phyloP scores from a whole-genome alignment of 768 basidiomycete genomes.

The Hericium alpestre region DNA sequence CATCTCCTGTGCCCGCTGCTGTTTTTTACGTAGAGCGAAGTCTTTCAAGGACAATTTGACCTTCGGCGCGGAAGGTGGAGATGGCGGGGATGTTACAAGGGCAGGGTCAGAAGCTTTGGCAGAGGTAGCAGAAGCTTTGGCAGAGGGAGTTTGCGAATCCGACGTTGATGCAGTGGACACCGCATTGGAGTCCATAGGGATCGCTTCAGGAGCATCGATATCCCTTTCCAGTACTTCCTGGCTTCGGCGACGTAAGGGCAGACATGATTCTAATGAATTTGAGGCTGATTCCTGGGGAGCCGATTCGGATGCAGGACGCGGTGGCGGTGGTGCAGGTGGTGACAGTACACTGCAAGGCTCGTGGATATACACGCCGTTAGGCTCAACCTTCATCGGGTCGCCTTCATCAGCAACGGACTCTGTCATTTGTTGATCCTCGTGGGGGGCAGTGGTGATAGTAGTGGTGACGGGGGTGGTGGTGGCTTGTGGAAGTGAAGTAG shows the following conservation, averaged over 20 bases:
- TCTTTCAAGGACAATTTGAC: constrained; percentile 15
- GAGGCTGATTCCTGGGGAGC: not conserved
- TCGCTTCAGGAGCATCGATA: too few species aligned
- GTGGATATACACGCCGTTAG: not conserved
- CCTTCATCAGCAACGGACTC: too few species aligned
- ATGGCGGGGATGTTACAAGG: not conserved
- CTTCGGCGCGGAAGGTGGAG: constrained; percentile 6
- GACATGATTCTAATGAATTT: not conserved
- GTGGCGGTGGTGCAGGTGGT: not conserved
- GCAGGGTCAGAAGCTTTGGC: not conserved
- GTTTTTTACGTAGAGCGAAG: constrained; percentile 14
- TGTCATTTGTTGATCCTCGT: too few species aligned
- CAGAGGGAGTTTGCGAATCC: not conserved
- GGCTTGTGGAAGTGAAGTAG: not conserved
- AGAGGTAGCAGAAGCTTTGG: not conserved
- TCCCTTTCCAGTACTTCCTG: too few species aligned
- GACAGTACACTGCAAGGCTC: not conserved
- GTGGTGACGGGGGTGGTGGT: not conserved
- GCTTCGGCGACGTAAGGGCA: too few species aligned
- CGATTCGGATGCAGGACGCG: not conserved
- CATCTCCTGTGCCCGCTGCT: constrained; percentile 12
- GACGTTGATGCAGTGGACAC: too few species aligned
- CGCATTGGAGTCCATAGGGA: too few species aligned
- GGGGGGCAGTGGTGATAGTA: not conserved
- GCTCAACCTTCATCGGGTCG: too few species aligned